phyloP scores from a whole-genome alignment of 1,139 yeast species.

The Sugiyamaella grinbergsii region DNA sequence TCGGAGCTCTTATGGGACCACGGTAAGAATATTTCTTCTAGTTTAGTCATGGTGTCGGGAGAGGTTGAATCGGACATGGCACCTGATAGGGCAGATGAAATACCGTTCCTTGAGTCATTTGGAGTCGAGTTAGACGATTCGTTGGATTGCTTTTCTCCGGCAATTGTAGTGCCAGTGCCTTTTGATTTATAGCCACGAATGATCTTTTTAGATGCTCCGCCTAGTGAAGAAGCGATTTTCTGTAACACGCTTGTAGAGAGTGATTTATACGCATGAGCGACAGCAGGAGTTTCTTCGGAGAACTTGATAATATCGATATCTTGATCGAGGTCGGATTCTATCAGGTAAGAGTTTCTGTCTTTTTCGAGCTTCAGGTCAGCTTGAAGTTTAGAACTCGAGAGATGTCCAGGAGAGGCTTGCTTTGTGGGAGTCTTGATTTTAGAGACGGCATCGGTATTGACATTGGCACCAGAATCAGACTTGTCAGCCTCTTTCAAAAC shows the following conservation, averaged over 20 bases:
- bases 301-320: slow-evolving; percentile 19
- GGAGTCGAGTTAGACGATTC: no score
- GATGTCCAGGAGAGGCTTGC: background rate
- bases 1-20: slow-evolving; percentile 20
- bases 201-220: slow-evolving; percentile 20
- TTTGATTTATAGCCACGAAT: slow-evolving; percentile 25
- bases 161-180: slow-evolving; percentile 9
- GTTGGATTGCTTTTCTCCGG: slow-evolving; percentile 19
- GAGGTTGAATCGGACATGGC: slow-evolving; percentile 5
- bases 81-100: slow-evolving; percentile 3
- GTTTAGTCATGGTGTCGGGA: slow-evolving; percentile 6
- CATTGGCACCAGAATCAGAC: background rate
- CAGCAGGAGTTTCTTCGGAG: slow-evolving; percentile 13
- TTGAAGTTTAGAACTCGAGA: slow-evolving; percentile 1
- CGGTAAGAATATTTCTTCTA: slow-evolving; percentile 18
- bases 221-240: slow-evolving; percentile 20
- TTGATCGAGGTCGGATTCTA: slow-evolving; percentile 20
- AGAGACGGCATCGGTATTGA: background rate
- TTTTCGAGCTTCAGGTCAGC: slow-evolving; percentile 14
- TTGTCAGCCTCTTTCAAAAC: background rate
- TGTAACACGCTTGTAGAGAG: slow-evolving; percentile 17
- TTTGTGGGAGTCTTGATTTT: no score
- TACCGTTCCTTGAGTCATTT: no score
- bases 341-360: slow-evolving; percentile 7
- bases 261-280: slow-evolving; percentile 18